Base-by-base conservation (phyloP, 2,329 filamentous ascomycete genomes). In the Calycina herbarum region DNA sequence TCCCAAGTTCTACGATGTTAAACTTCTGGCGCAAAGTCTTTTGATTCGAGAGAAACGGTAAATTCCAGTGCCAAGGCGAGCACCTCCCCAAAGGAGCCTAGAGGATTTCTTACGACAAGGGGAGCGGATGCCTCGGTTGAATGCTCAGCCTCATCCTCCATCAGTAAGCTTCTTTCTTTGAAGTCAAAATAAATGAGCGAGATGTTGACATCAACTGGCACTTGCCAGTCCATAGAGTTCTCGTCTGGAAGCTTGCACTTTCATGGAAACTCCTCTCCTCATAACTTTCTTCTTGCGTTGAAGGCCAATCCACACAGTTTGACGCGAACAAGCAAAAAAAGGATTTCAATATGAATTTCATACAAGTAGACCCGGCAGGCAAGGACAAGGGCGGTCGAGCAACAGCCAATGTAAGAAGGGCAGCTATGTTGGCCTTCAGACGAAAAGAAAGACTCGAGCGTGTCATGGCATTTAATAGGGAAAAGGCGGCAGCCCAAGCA, bases 361-460 rank as follows among this genome's bases (percentile, higher is more conserved):
- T 63, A 10, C 33, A 42, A 31, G 45, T 56, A 33, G 33, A 57
- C 31, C 51, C 51, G 15, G 57, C 31, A 27, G 61, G 51, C 15
- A 27, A 35, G 17, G 3, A n/a, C 8, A 60, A 38, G 6, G 51
- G 56, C 10, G 51, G 17, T 17, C 5, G 40, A 27, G 20, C 4
- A 13, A 57, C 13, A 6, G 20, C 24, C n/a, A 63, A 54, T 33
- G 29, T 63, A 10, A 31, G 61, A 10, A 63, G 56, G 17, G 61
- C 61, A 40, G 61, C 61, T 35, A 63, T 63, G 61, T 35, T 51
- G 6, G 61, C 51, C 29, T 63, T 63, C 51, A 27, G 29, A 17
- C 61, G 51, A 42, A 63, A 42, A 27, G 29, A 63, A 20, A 54
- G 61, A 42, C 20, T 57, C 6, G 61, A 57, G 33, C 45, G 51